phyloP scores from a whole-genome alignment of 2,329 filamentous ascomycete species.

The Colletotrichum orbiculare region DNA sequence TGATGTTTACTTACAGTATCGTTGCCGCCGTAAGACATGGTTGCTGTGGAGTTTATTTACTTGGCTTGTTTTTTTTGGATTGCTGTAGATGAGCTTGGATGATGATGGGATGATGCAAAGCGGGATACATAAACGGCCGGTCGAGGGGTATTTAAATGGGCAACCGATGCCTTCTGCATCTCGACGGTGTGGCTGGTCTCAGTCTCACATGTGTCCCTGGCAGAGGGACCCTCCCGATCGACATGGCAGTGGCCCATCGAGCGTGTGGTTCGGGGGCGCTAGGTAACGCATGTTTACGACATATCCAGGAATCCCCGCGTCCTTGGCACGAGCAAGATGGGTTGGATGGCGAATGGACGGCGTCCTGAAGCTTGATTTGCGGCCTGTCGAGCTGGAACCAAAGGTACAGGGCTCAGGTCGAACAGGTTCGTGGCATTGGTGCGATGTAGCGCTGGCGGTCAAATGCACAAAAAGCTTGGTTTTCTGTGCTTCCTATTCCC shows the following conservation, averaged over 20 bases:
- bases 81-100: not conserved
- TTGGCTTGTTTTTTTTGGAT: not conserved
- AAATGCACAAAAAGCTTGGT: conserved; percentile 7
- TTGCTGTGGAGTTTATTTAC: conserved; percentile 36
- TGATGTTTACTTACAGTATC: conserved; percentile 45
- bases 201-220: conserved; percentile 32
- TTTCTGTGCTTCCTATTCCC: conserved; percentile 1
- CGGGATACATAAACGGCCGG: not conserved
- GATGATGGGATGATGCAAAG: conserved; percentile 16
- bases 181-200: conserved; percentile 15
- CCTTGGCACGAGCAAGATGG: not conserved
- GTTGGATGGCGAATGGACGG: conserved; percentile 3
- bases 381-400: conserved; percentile 6
- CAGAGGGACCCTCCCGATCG: conserved; percentile 27
- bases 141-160: conserved; percentile 26
- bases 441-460: conserved; percentile 4
- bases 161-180: not conserved
- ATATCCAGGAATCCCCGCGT: conserved; percentile 16
- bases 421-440: conserved; percentile 6
- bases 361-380: conserved; percentile 19
- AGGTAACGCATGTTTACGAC: conserved; percentile 34
- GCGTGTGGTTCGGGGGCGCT: conserved; percentile 20
- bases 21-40: conserved; percentile 61
- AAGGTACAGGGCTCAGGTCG: not conserved
- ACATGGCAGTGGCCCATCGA: conserved; percentile 33